Percentiles rank a stretch among this genome's conserved stretches.
Evolutionary conservation across 2,329 filamentous ascomycete species (phyloP).

Genomic region (Aquanectria penicillioides): DNA sequence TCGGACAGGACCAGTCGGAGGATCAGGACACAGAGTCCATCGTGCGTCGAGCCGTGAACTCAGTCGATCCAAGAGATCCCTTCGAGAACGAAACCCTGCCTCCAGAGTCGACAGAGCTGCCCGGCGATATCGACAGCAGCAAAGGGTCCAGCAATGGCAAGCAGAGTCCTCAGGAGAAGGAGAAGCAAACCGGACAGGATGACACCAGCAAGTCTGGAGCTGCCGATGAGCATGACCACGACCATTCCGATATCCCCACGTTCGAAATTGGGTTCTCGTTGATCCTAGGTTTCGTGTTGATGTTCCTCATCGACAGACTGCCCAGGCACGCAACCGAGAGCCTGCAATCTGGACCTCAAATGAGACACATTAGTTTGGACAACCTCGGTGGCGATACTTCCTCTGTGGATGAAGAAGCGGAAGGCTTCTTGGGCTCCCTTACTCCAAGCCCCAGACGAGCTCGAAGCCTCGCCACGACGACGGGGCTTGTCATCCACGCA

Average conservation of each 20-base stretch:
- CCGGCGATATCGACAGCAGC: conserved; percentile 23
- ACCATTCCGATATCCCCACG: conserved; percentile 62
- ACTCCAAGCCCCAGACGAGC: conserved; percentile 67
- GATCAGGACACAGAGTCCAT: conserved; percentile 25
- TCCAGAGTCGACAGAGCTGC: conserved; percentile 21
- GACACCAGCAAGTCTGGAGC: conserved; percentile 40
- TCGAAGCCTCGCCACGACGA: conserved; percentile 82
- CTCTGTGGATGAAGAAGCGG: conserved; percentile 64
- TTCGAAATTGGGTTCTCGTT: conserved; percentile 89
- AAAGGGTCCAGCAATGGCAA: conserved; percentile 17
- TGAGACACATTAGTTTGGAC: conserved; percentile 88
- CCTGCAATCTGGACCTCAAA: conserved; percentile 71
- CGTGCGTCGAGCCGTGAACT: conserved; percentile 28
- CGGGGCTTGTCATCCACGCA: conserved; percentile 94
- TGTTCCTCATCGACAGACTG: conserved; percentile 94
- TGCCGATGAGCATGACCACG: conserved; percentile 49
- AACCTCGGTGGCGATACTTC: conserved; percentile 70
- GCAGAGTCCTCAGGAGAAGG: conserved; percentile 4
- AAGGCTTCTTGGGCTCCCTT: conserved; percentile 68
- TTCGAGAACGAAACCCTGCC: conserved; percentile 26
- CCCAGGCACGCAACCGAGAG: conserved; percentile 77
- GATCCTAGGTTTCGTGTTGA: conserved; percentile 89
- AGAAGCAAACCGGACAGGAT: conserved; percentile 26
- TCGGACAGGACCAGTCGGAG: conserved; percentile 12
- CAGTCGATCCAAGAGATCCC: conserved; percentile 20